These are phyloP conservation scores for Nitzschia palea DNA, from an alignment of 108 stramenopile species.

Conservation along the genomic window DNA sequence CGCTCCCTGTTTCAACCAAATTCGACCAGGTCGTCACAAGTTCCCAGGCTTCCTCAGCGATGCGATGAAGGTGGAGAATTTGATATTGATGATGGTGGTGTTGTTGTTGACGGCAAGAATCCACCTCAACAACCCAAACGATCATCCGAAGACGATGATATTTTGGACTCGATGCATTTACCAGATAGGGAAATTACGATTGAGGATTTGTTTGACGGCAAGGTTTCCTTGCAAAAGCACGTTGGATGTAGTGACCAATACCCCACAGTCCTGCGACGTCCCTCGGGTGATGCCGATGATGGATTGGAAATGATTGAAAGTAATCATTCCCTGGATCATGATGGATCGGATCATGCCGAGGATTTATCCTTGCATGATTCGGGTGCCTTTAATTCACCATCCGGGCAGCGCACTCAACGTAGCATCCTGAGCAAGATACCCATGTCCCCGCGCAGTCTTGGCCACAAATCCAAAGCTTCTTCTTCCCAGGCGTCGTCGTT, in stretches of 20 bases:
- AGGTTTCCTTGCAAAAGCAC: neutral
- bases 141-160: neutral
- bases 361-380: neutral
- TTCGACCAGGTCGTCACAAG: neutral
- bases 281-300: conserved; percentile 3
- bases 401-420: too few relatives aligned
- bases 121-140: neutral
- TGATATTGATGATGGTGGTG: neutral
- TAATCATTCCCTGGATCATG: neutral
- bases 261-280: conserved; percentile 2
- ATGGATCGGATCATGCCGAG: neutral
- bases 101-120: neutral
- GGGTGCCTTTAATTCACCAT: too few relatives aligned
- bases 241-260: neutral
- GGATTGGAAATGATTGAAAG: neutral
- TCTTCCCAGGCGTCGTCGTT: too few relatives aligned
- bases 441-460: too few relatives aligned
- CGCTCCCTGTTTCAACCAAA: conserved; percentile 22
- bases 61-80: neutral
- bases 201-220: neutral
- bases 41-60: conserved; percentile 7
- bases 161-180: neutral
- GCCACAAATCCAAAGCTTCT: too few relatives aligned
- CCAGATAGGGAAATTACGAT: neutral
- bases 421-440: too few relatives aligned